Conservation (phyloP, 2,329 filamentous ascomycete species). For the Aspergillus clavatus region DNA sequence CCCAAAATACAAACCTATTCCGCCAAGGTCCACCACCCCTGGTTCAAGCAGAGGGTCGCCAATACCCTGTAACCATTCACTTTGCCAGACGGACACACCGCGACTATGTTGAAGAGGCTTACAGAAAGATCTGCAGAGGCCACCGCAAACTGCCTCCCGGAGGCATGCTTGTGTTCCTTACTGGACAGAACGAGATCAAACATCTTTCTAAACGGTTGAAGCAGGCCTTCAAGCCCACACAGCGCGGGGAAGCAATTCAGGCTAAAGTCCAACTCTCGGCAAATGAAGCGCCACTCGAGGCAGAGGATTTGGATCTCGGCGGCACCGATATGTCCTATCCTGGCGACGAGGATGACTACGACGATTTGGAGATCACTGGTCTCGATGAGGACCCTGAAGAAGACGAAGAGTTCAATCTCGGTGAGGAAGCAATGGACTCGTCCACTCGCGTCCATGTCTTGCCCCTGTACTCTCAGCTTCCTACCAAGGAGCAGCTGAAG, state of each 20-base stretch:
- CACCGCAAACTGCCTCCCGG: conserved; percentile 87
- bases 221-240: conserved; percentile 57
- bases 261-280: conserved; percentile 71
- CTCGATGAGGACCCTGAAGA: conserved; percentile 56
- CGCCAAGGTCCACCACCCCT: conserved; percentile 68
- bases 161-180: conserved; percentile 89
- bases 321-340: conserved; percentile 43
- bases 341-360: conserved; percentile 51
- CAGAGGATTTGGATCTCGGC: conserved; percentile 82
- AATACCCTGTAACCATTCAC: conserved; percentile 84
- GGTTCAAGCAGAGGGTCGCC: conserved; percentile 83
- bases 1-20: conserved; percentile 77
- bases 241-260: conserved; percentile 48
- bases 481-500: conserved; percentile 81
- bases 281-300: conserved; percentile 71
- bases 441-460: conserved; percentile 75
- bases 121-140: conserved; percentile 77
- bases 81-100: conserved; percentile 77
- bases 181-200: conserved; percentile 86
- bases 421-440: conserved; percentile 54
- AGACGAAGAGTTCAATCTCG: conserved; percentile 65
- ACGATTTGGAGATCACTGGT: conserved; percentile 58
- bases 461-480: conserved; percentile 89
- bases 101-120: conserved; percentile 88
- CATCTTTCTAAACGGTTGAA: conserved; percentile 76